phyloP scores from a whole-genome alignment of 78 protist species.

The Bigelowiella natans region DNA sequence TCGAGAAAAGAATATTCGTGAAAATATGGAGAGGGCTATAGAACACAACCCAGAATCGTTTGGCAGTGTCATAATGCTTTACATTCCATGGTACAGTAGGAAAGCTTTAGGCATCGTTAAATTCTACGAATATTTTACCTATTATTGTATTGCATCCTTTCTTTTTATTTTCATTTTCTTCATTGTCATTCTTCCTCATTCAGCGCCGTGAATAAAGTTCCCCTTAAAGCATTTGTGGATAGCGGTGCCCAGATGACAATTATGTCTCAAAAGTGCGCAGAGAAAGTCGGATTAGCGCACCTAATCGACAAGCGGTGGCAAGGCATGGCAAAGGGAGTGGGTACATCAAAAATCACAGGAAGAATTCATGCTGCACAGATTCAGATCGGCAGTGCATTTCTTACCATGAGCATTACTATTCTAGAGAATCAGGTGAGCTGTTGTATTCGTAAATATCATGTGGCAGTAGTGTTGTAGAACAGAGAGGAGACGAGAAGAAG shows the following conservation, averaged over 20 bases:
- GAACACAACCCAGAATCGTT: conserved; percentile 43
- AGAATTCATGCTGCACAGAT: conserved; percentile 22
- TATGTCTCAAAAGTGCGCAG: conserved; percentile 18
- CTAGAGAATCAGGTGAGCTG: neutral
- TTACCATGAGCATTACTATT: conserved; percentile 20
- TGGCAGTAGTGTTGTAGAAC: no score
- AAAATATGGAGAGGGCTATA: conserved; percentile 8
- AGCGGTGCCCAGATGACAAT: conserved; percentile 43
- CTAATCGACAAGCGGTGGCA: conserved; percentile 14
- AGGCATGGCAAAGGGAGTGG: conserved; percentile 39
- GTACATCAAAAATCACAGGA: conserved; percentile 3
- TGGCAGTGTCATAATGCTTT: conserved; percentile 42
- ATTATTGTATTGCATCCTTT: no score
- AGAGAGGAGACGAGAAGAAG: no score
- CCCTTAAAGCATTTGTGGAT: conserved; percentile 32
- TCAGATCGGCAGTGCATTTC: conserved; percentile 9
- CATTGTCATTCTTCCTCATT: no score
- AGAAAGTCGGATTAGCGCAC: neutral
- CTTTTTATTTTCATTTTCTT: no score
- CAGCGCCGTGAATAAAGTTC: conserved; percentile 18
- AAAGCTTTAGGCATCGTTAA: no score
- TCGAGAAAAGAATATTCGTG: conserved; percentile 17
- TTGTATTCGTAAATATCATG: neutral
- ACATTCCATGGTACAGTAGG: conserved; percentile 17
- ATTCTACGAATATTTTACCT: no score